Conservation (phyloP, 1,139 yeast species). For the Candida tetrigidarum region DNA sequence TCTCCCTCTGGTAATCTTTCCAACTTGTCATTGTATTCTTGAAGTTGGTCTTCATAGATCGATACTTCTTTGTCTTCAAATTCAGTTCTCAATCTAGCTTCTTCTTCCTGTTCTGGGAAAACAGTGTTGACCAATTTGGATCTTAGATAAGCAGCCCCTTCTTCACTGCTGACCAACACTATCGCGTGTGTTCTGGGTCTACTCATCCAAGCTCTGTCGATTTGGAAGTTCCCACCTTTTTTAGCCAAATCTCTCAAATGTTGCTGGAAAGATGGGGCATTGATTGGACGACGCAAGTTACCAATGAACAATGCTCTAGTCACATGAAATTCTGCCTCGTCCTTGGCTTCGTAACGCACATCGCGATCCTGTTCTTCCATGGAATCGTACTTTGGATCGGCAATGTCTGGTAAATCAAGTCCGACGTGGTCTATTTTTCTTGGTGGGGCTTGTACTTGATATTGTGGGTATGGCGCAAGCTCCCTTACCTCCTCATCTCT, state of each 20-base stretch:
- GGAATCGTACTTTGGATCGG: slow-evolving; percentile 13
- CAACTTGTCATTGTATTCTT: slow-evolving; percentile 21
- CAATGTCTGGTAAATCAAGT: slow-evolving; percentile 20
- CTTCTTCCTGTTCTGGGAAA: slow-evolving; percentile 36
- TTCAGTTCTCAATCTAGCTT: slow-evolving; percentile 24
- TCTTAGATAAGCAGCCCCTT: slow-evolving; percentile 42
- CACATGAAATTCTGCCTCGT: slow-evolving; percentile 34
- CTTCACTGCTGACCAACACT: slow-evolving; percentile 40
- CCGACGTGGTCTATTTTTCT: slow-evolving; percentile 31
- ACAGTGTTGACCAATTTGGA: slow-evolving; percentile 33
- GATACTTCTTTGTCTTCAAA: slow-evolving; percentile 27
- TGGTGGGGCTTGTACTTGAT: slow-evolving; percentile 13
- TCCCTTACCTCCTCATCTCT: slow-evolving; percentile 13
- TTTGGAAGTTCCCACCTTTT: slow-evolving; percentile 24
- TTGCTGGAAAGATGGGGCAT: slow-evolving; percentile 41
- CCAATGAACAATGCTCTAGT: slow-evolving; percentile 50
- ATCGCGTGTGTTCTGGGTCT: slow-evolving; percentile 45
- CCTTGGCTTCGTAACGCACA: slow-evolving; percentile 34
- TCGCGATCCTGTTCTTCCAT: slow-evolving; percentile 31
- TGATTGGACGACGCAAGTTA: slow-evolving; percentile 43
- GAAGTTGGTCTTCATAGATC: slow-evolving; percentile 25
- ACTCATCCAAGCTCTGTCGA: slow-evolving; percentile 53
- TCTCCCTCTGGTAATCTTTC: slow-evolving; percentile 16
- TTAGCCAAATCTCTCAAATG: slow-evolving; percentile 31
- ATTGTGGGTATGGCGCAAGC: slow-evolving; percentile 19